phyloP scores from a whole-genome alignment of 2,329 filamentous ascomycete genomes.

The Penicillium sp. region DNA sequence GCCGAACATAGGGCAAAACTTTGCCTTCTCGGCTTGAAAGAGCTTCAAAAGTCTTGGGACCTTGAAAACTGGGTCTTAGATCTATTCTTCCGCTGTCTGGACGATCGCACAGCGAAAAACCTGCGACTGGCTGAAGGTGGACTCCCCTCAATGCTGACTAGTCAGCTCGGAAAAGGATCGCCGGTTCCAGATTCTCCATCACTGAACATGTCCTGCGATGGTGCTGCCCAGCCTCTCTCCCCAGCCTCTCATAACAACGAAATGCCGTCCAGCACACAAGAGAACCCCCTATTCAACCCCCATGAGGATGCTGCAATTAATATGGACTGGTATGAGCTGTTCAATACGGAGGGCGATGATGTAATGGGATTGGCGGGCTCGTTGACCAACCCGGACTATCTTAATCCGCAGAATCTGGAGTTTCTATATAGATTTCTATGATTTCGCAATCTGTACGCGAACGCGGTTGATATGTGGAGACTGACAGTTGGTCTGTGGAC shows the following conservation, averaged over 20 bases:
- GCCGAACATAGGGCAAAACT: constrained; percentile 55
- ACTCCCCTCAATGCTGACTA: not conserved
- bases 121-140: constrained; percentile 33
- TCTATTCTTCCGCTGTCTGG: constrained; percentile 54
- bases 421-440: constrained; percentile 37
- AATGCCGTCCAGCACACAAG: constrained; percentile 5
- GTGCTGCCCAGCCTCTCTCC: not conserved
- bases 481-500: no score
- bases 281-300: constrained; percentile 9
- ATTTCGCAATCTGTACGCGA: not conserved
- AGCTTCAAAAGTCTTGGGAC: constrained; percentile 56
- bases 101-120: constrained; percentile 49
- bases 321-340: constrained; percentile 36
- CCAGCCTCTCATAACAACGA: constrained; percentile 8
- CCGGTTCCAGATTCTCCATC: constrained; percentile 1
- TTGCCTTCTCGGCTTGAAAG: constrained; percentile 52
- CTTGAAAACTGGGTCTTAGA: constrained; percentile 55
- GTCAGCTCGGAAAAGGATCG: not conserved
- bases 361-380: constrained; percentile 33
- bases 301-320: constrained; percentile 22
- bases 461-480: no score
- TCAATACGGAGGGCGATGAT: constrained; percentile 35
- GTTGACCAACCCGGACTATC: constrained; percentile 34
- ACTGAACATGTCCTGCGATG: constrained; percentile 1
- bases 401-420: constrained; percentile 37